phyloP scores from a whole-genome alignment of 352 stramenopile species.

The Phytopythium sindhum region DNA sequence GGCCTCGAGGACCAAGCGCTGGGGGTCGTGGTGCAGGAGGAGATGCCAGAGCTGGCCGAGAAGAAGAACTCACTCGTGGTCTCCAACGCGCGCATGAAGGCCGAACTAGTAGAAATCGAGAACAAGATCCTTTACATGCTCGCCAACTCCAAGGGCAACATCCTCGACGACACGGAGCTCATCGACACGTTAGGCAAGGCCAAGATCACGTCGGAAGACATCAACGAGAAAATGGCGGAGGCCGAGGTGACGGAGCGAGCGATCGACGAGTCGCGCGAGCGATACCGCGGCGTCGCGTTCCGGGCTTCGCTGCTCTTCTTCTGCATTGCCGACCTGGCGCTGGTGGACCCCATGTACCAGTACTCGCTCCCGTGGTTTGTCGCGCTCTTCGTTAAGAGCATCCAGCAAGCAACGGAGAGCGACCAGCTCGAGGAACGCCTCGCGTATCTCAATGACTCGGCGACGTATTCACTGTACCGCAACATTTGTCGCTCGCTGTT shows the following conservation, averaged over 20 bases:
- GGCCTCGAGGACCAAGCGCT: slow-evolving; percentile 91
- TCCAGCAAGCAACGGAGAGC: slow-evolving; percentile 70
- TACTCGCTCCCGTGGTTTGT: slow-evolving; percentile 93
- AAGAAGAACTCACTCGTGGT: slow-evolving; percentile 94
- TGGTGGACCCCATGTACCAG: too few relatives aligned
- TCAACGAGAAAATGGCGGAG: slow-evolving; percentile 92
- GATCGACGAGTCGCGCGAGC: slow-evolving; percentile 88
- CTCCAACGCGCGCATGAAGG: slow-evolving; percentile 90
- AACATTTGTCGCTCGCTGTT: slow-evolving; percentile 93
- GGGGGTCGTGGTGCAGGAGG: slow-evolving; percentile 90
- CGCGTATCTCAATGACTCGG: slow-evolving; percentile 89
- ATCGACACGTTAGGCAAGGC: slow-evolving; percentile 91
- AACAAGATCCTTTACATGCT: slow-evolving; percentile 94
- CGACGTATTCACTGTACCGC: slow-evolving; percentile 94
- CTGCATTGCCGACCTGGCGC: slow-evolving; percentile 84
- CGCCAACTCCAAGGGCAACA: slow-evolving; percentile 91
- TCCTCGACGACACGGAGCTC: slow-evolving; percentile 91
- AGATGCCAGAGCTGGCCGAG: slow-evolving; percentile 92
- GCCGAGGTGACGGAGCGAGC: slow-evolving; percentile 90
- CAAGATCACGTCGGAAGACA: slow-evolving; percentile 91
- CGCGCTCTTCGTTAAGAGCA: slow-evolving; percentile 88
- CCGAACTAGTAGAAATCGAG: slow-evolving; percentile 91
- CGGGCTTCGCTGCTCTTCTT: slow-evolving; percentile 89
- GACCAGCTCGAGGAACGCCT: slow-evolving; percentile 70
- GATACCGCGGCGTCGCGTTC: slow-evolving; percentile 88